Evolutionary conservation across 192 early-diverging fungal species (phyloP).

Genomic region (Podila minutissima): DNA sequence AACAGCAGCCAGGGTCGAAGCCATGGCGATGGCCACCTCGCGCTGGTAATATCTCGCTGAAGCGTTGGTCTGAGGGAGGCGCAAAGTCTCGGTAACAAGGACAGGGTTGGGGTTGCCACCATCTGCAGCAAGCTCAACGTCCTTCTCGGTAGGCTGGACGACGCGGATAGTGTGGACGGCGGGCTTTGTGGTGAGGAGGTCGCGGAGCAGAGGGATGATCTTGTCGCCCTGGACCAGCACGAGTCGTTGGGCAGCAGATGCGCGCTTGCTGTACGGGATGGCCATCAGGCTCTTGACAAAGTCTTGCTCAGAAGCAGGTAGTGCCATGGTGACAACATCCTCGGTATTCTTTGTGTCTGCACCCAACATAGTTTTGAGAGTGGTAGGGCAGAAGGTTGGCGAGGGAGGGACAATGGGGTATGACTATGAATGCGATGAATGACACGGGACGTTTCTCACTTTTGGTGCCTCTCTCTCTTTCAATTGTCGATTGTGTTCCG

Average conservation of each 20-base stretch:
- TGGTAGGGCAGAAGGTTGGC: no score
- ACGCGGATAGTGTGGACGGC: conserved; percentile 10
- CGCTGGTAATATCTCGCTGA: conserved; percentile 30
- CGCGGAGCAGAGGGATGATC: conserved; percentile 14
- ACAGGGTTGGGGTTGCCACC: conserved; percentile 36
- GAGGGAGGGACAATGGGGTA: no score
- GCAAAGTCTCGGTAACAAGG: conserved; percentile 10
- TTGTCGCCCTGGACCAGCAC: conserved; percentile 2
- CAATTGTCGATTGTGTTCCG: no score
- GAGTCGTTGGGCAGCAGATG: conserved; percentile 13
- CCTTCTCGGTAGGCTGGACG: conserved; percentile 6
- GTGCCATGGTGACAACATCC: background rate
- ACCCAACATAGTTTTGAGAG: no score
- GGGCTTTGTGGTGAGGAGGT: conserved; percentile 19
- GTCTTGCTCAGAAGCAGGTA: conserved; percentile 24
- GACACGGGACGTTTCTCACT: no score
- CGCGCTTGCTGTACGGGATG: conserved; percentile 15
- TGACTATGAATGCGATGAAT: no score
- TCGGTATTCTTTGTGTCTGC: no score
- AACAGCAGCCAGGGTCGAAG: conserved; percentile 10
- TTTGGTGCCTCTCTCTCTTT: no score
- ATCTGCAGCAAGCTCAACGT: conserved; percentile 22
- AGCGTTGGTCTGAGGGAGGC: conserved; percentile 35
- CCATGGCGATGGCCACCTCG: conserved; percentile 13
- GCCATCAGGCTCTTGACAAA: conserved; percentile 12